Evolutionary conservation across 2,329 filamentous ascomycete genomes (phyloP), one percentile per base, ranked within the genome.

Genomic region (Penicillium sp.): DNA sequence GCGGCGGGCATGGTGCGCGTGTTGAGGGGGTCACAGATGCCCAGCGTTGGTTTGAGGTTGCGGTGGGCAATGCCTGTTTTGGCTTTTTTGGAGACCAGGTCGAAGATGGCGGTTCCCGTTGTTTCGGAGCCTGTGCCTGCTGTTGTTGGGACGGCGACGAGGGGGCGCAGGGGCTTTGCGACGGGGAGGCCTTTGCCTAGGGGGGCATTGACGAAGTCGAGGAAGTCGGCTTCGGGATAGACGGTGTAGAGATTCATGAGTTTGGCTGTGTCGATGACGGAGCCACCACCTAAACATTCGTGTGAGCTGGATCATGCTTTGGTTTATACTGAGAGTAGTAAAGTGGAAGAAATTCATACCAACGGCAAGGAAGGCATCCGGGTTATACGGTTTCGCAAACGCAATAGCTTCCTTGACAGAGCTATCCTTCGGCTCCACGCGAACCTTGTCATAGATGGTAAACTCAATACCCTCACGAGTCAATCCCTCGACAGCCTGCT

Each of bases 121-220:
- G 95, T 99, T 78, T 99, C 95, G 55, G 91, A 95, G 4, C 91
- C 91, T 0, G 91, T 96, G 44, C 91, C 91, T 7, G 92, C 91
- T 0, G 91, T 96, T 1, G 91, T 96, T 1, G 91, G 91, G 6
- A 96, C 86, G 37, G 91, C 92, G 47, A 96, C 87, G 10, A 96
- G 83, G 1, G 92, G 92, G 66, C 85, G 87, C 14, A 96, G 81
- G 44, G 85, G 83, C 58, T 84, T 85, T 33, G 86, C 86, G 60
- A 96, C 89, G 0, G 91, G 91, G 24, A 85, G 78, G 4, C 95
- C 95, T 62, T 90, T 92, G 59, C 95, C 95, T 0, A 98, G 80
- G 0, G 95, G 95, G 0, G 94, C 94, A 71, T 98, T 98, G 75
- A 99, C 95, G 69, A 99, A 99, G 81, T 99, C 94, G 37, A 98